Conservation (phyloP, 495 filamentous ascomycete species). For the Pseudevernia furfuracea region DNA sequence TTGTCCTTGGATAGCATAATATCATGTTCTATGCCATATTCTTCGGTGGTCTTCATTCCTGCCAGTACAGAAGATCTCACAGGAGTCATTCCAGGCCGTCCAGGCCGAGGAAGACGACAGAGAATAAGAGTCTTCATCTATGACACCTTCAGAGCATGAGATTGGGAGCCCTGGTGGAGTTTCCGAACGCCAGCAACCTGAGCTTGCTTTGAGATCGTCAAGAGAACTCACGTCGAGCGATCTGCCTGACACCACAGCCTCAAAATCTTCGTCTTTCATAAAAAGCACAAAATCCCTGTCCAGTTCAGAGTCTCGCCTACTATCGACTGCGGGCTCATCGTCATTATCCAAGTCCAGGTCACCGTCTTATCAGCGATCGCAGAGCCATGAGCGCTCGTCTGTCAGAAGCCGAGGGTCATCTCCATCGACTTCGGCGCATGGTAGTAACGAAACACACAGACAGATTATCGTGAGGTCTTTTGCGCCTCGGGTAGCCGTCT, state of each 20-base stretch:
- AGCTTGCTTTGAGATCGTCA: conserved; percentile 12
- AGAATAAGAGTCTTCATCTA: conserved; percentile 1
- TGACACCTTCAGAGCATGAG: conserved; percentile 13
- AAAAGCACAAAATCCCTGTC: not conserved
- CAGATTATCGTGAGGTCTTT: conserved; percentile 75
- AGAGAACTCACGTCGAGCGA: conserved; percentile 11
- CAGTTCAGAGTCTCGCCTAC: conserved; percentile 14
- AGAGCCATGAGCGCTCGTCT: conserved; percentile 35
- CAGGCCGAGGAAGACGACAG: not conserved
- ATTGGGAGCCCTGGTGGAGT: conserved; percentile 4
- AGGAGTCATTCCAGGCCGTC: not conserved
- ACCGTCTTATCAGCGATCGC: conserved; percentile 2
- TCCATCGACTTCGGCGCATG: conserved; percentile 45
- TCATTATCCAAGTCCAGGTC: conserved; percentile 11
- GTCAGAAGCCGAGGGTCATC: conserved; percentile 43
- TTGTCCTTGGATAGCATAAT: conserved; percentile 7
- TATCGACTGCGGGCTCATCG: not conserved
- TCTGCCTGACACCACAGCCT: not conserved
- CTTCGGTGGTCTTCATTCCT: not conserved
- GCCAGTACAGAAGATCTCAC: not conserved
- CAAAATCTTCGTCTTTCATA: not conserved
- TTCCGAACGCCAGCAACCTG: conserved; percentile 7
- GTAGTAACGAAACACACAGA: conserved; percentile 55
- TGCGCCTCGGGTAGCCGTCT: conserved; percentile 77
- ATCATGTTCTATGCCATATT: conserved; percentile 4